Evolutionary conservation across 2,329 filamentous ascomycete species (phyloP).

Genomic region (Lasiodiplodia hormozganensis): DNA sequence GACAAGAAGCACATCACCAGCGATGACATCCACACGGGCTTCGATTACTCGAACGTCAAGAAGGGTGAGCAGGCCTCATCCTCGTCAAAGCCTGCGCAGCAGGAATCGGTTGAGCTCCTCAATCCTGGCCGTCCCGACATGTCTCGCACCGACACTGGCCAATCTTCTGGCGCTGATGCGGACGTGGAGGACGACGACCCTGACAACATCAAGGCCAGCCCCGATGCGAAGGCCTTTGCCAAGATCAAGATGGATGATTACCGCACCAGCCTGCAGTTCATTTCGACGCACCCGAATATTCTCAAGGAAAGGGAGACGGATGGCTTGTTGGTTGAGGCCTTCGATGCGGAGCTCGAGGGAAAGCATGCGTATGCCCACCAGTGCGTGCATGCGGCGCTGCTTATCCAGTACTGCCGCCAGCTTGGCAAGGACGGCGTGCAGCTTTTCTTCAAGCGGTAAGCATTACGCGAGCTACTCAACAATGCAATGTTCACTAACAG

Average conservation of each 20-base stretch:
- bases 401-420: slow-evolving; percentile 93
- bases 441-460: slow-evolving; percentile 87
- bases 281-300: slow-evolving; percentile 78
- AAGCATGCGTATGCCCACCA: slow-evolving; percentile 79
- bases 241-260: slow-evolving; percentile 80
- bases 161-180: slow-evolving; percentile 66
- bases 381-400: slow-evolving; percentile 89
- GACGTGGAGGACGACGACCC: slow-evolving; percentile 72
- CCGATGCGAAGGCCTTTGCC: slow-evolving; percentile 80
- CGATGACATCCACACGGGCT: slow-evolving; percentile 85
- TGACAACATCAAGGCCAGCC: slow-evolving; percentile 76
- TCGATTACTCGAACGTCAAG: slow-evolving; percentile 80
- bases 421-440: slow-evolving; percentile 86
- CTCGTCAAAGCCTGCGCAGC: slow-evolving; percentile 47
- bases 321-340: slow-evolving; percentile 87
- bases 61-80: slow-evolving; percentile 45
- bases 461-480: not conserved
- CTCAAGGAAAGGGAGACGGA: slow-evolving; percentile 87
- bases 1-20: slow-evolving; percentile 93
- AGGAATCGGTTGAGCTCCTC: slow-evolving; percentile 69
- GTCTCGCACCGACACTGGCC: slow-evolving; percentile 50
- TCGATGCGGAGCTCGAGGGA: slow-evolving; percentile 82
- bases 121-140: slow-evolving; percentile 66
- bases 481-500: not conserved
- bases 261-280: slow-evolving; percentile 73